phyloP scores from a whole-genome alignment of 2,329 filamentous ascomycete species.

The Aspergillus proliferans region DNA sequence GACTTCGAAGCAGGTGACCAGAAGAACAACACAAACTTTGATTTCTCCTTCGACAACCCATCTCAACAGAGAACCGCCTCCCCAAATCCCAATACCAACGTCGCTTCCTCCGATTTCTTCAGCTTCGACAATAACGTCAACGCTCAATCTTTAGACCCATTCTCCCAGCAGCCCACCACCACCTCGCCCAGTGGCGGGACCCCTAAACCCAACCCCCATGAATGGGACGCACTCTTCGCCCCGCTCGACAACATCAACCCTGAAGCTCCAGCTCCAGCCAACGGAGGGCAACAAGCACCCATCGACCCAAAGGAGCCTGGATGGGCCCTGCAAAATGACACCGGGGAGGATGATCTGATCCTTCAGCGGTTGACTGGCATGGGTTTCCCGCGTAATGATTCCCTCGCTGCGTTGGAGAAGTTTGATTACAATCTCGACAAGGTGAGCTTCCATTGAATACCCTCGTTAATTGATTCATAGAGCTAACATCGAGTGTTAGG shows the following conservation, averaged over 20 bases:
- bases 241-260: constrained; percentile 56
- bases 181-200: constrained; percentile 34
- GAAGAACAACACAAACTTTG: constrained; percentile 34
- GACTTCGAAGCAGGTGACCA: constrained; percentile 26
- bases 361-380: constrained; percentile 83
- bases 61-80: constrained; percentile 23
- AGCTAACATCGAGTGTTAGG: constrained; percentile 16
- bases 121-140: constrained; percentile 28
- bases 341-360: constrained; percentile 84
- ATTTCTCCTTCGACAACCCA: constrained; percentile 43
- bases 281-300: constrained; percentile 11
- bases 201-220: constrained; percentile 51
- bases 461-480: too few species aligned
- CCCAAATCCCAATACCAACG: constrained; percentile 14
- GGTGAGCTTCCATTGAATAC: constrained; percentile 50
- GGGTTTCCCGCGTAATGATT: constrained; percentile 72
- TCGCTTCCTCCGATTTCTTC: constrained; percentile 33
- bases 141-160: constrained; percentile 30
- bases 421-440: constrained; percentile 95
- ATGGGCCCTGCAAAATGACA: constrained; percentile 64
- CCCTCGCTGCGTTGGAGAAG: constrained; percentile 77
- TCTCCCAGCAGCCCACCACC: neutral
- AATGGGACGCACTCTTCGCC: constrained; percentile 94
- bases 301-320: constrained; percentile 42
- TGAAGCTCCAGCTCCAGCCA: constrained; percentile 6